Percentiles rank a stretch among this genome's conserved stretches.
These are phyloP conservation scores for Nakaseomyces nivariensis DNA, from an alignment of 1,139 yeast species.

Conservation along the genomic window DNA sequence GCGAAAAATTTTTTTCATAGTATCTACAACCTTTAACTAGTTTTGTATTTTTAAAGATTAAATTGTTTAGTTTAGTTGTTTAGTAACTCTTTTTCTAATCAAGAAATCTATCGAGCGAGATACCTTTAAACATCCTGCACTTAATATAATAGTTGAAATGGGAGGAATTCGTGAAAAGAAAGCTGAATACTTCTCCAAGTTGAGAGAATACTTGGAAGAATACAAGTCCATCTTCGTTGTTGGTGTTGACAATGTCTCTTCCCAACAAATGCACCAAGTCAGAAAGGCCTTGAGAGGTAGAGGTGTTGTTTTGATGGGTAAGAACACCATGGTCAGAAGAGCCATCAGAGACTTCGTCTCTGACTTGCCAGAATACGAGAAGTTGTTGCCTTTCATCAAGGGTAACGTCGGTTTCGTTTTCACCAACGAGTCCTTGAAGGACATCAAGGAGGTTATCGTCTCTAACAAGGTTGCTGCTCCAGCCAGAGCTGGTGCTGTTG, in stretches of 20 bases:
- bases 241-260: constrained; percentile 99
- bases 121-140: constrained; percentile 96
- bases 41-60: too few relatives aligned
- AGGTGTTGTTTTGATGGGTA: constrained; percentile 97
- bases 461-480: constrained; percentile 99
- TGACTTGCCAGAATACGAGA: constrained; percentile 95
- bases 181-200: constrained; percentile 87
- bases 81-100: not conserved
- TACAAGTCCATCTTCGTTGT: constrained; percentile 97
- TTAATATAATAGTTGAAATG: constrained; percentile 70
- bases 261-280: constrained; percentile 99
- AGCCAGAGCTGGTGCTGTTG: constrained; percentile 99
- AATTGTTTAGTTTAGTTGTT: too few relatives aligned
- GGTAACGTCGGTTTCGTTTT: constrained; percentile 99
- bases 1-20: too few relatives aligned
- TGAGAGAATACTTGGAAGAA: constrained; percentile 90
- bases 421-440: constrained; percentile 93
- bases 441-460: constrained; percentile 76
- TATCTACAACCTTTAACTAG: too few relatives aligned
- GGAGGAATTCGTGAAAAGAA: constrained; percentile 99
- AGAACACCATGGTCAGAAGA: constrained; percentile 99
- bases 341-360: constrained; percentile 93
- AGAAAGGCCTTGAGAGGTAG: constrained; percentile 94
- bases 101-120: not conserved
- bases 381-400: constrained; percentile 84